phyloP scores from a whole-genome alignment of 1,139 yeast genomes.

The Geotrichum citri-aurantii region DNA sequence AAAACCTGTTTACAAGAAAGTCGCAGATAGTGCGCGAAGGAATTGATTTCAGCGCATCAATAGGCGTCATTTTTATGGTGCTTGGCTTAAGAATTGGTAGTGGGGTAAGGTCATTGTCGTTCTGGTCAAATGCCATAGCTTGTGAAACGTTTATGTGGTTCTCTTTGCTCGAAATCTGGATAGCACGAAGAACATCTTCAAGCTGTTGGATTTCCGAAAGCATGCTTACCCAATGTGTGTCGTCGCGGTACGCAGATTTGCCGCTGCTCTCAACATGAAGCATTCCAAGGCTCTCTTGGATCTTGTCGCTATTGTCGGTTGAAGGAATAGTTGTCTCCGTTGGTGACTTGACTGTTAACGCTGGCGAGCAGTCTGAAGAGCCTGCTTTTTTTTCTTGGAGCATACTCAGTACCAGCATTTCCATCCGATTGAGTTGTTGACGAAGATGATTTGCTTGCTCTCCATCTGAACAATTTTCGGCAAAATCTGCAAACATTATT shows the following conservation, averaged over 20 bases:
- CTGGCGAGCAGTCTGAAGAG: background rate
- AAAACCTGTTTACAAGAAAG: conserved; percentile 29
- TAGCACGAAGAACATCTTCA: background rate
- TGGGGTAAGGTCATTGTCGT: background rate
- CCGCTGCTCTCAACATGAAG: conserved; percentile 34
- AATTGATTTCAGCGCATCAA: conserved; percentile 27
- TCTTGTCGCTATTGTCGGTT: background rate
- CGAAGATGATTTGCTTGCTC: conserved; percentile 22
- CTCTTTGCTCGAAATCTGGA: background rate
- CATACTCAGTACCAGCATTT: conserved; percentile 29
- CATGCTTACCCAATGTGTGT: conserved; percentile 36
- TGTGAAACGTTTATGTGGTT: conserved; percentile 7
- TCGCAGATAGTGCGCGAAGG: conserved; percentile 30
- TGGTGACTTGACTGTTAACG: conserved; percentile 16
- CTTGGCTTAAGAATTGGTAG: background rate
- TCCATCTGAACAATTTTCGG: conserved; percentile 7
- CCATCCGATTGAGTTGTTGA: conserved; percentile 32
- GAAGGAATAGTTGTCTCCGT: conserved; percentile 16
- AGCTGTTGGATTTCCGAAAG: conserved; percentile 28
- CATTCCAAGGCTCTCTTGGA: conserved; percentile 28
- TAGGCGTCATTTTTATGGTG: background rate
- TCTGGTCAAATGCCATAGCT: conserved; percentile 10
- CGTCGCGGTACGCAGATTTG: conserved; percentile 35
- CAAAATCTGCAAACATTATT: background rate
- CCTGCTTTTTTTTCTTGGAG: conserved; percentile 14